Conservation (phyloP, 2,329 filamentous ascomycete species). For the Pseudogymnoascus sp. region DNA sequence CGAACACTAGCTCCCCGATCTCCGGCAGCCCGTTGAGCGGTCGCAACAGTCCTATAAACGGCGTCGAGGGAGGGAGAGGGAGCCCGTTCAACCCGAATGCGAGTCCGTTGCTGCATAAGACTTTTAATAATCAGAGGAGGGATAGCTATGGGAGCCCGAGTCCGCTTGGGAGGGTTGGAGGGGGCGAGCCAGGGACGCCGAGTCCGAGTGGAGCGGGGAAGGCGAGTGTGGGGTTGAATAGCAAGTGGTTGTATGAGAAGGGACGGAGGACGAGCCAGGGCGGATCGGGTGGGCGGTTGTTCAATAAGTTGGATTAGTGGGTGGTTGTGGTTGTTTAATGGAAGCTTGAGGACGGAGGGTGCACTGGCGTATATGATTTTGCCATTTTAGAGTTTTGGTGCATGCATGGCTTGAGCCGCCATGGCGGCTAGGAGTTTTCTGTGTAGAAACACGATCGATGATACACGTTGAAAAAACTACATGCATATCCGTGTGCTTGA, state of each 20-base stretch:
- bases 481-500: not conserved
- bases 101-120: conserved; percentile 62
- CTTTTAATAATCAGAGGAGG: conserved; percentile 44
- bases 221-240: conserved; percentile 73
- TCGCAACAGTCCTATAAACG: not conserved
- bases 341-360: not conserved
- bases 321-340: not conserved
- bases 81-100: conserved; percentile 40
- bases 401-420: not conserved
- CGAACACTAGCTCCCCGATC: conserved; percentile 17
- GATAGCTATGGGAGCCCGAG: conserved; percentile 56
- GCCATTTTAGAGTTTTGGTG: not conserved
- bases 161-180: conserved; percentile 36
- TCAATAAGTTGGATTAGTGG: conserved; percentile 12
- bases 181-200: conserved; percentile 56
- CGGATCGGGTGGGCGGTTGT: conserved; percentile 20
- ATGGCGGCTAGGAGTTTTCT: not conserved
- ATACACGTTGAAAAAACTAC: not conserved
- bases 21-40: conserved; percentile 1
- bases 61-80: not conserved
- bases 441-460: conserved; percentile 4
- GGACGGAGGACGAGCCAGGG: conserved; percentile 44
- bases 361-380: not conserved
- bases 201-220: conserved; percentile 61
- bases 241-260: conserved; percentile 91